Conservation (phyloP, 306 rosid genomes). For the Lagenaria siceraria region DNA sequence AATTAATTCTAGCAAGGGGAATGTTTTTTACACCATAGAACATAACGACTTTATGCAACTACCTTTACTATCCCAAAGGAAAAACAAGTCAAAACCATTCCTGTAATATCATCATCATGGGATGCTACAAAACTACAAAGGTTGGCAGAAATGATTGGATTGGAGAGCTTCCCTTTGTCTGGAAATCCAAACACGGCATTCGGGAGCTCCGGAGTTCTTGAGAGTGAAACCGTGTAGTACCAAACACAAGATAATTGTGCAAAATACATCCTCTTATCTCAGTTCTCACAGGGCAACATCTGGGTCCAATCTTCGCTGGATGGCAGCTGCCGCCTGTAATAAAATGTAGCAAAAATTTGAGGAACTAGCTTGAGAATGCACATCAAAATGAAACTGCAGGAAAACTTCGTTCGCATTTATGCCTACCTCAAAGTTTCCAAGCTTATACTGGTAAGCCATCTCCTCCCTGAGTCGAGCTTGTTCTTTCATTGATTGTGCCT, state of each 20-base stretch:
- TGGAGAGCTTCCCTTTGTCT: neutral
- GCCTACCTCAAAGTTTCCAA: constrained; percentile 79
- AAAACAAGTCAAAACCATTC: too few species aligned
- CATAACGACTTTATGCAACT: too few species aligned
- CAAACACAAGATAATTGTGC: neutral
- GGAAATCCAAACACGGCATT: neutral
- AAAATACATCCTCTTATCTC: neutral
- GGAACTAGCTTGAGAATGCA: constrained; percentile 4
- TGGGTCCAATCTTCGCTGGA: constrained; percentile 92
- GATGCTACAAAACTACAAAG: neutral
- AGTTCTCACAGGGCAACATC: constrained; percentile 42
- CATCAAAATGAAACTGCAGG: neutral
- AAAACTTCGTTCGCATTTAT: neutral
- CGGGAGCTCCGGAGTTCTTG: neutral
- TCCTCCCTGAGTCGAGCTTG: constrained; percentile 98
- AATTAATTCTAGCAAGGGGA: too few species aligned
- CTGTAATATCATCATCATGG: neutral
- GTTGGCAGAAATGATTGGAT: neutral
- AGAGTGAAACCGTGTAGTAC: neutral
- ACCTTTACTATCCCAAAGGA: too few species aligned
- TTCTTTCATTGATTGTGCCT: constrained; percentile 99
- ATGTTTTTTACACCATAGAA: too few species aligned
- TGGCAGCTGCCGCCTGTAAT: constrained; percentile 89
- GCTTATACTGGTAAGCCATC: constrained; percentile 96
- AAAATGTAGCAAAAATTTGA: constrained; percentile 7